These are phyloP conservation scores for Chaetomium fimeti DNA, from an alignment of 495 filamentous ascomycete species.

Conservation along the genomic window DNA sequence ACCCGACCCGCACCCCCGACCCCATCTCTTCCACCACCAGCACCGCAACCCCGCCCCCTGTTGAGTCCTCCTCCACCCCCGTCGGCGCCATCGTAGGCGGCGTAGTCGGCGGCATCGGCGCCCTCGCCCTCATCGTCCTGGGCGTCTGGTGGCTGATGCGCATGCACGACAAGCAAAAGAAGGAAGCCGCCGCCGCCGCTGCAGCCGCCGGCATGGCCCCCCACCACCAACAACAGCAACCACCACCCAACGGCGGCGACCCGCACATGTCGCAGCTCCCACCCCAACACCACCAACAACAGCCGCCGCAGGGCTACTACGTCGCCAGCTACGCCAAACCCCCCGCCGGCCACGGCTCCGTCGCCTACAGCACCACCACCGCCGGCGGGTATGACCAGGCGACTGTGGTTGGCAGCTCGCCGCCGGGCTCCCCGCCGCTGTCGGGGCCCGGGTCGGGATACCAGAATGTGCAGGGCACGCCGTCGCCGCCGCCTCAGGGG, in stretches of 20 bases:
- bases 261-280: slow-evolving; percentile 25
- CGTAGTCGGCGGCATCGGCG: slow-evolving; percentile 20
- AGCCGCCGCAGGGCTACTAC: slow-evolving; percentile 1
- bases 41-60: slow-evolving; percentile 6
- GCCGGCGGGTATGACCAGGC: slow-evolving; percentile 10
- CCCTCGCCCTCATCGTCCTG: slow-evolving; percentile 16
- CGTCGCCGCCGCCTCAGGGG: slow-evolving; percentile 18
- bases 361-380: neutral
- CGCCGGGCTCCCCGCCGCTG: slow-evolving; percentile 18
- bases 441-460: neutral
- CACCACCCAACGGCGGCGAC: slow-evolving; percentile 1
- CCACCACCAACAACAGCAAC: neutral
- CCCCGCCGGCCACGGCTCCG: too few relatives aligned
- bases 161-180: slow-evolving; percentile 10
- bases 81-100: slow-evolving; percentile 24
- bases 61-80: slow-evolving; percentile 16
- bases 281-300: neutral
- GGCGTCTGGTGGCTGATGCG: slow-evolving; percentile 13
- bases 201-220: neutral
- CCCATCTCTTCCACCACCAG: neutral
- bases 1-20: neutral
- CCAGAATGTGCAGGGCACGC: slow-evolving; percentile 7
- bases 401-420: slow-evolving; percentile 10
- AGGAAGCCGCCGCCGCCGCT: slow-evolving; percentile 2
- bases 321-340: neutral